Percentiles rank a stretch among this genome's conserved stretches.
Conservation (phyloP, 352 stramenopile genomes). For the Blastocystis sp. region DNA sequence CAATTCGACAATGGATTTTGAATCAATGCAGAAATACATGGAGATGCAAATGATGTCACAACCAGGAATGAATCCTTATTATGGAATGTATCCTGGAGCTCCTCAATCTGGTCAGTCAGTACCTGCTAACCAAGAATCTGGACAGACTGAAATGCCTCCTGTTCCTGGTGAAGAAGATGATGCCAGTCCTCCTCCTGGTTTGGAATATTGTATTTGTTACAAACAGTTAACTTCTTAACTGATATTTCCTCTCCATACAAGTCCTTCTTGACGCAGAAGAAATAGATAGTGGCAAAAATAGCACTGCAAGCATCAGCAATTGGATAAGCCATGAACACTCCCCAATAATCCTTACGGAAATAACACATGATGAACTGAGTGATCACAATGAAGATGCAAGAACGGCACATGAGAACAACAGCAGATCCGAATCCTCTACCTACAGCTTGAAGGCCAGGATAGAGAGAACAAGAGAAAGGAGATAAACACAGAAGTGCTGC, state of each 20-base stretch:
- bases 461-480: conserved; percentile 33
- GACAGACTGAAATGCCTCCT: background rate
- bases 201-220: conserved; percentile 17
- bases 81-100: background rate
- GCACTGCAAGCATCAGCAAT: conserved; percentile 23
- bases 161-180: conserved; percentile 23
- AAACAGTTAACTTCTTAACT: conserved; percentile 7
- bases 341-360: conserved; percentile 42
- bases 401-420: conserved; percentile 10
- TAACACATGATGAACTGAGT: conserved; percentile 48
- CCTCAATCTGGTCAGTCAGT: background rate
- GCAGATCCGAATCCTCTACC: conserved; percentile 23
- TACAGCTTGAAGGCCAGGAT: conserved; percentile 14
- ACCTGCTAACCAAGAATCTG: background rate
- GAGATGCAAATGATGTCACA: conserved; percentile 29
- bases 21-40: conserved; percentile 43
- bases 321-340: conserved; percentile 55
- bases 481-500: background rate
- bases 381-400: conserved; percentile 7
- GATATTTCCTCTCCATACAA: conserved; percentile 14
- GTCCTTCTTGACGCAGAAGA: conserved; percentile 44
- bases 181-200: conserved; percentile 7
- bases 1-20: conserved; percentile 29
- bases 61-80: background rate
- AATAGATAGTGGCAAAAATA: conserved; percentile 28